Conservation (phyloP, 371 early-diverging fungal species). For the Sporodiniella umbellata region DNA sequence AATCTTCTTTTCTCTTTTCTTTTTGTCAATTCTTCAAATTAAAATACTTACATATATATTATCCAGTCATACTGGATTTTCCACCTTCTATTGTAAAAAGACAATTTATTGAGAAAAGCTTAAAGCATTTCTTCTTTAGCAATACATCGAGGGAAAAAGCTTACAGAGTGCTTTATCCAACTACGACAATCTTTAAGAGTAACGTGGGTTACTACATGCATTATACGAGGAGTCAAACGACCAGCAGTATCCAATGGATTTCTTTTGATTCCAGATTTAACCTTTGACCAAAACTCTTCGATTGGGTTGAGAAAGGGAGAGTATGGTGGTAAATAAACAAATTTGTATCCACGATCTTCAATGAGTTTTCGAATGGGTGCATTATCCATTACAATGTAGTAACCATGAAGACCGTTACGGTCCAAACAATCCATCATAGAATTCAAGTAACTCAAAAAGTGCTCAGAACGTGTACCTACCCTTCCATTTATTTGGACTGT, state of each 20-base stretch:
- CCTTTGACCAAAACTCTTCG: constrained; percentile 14
- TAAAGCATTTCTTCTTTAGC: background rate
- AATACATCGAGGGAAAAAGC: constrained; percentile 6
- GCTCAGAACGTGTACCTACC: constrained; percentile 13
- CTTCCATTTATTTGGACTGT: constrained; percentile 4
- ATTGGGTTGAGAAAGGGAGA: constrained; percentile 14
- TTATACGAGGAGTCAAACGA: constrained; percentile 4
- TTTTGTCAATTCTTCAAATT: constrained; percentile 6
- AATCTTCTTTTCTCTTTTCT: constrained; percentile 3
- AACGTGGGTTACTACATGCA: background rate
- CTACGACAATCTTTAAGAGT: constrained; percentile 1
- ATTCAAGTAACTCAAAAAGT: constrained; percentile 6
- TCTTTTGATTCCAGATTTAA: constrained; percentile 4
- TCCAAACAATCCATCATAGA: constrained; percentile 9
- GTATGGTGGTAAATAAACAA: constrained; percentile 6
- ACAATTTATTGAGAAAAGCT: constrained; percentile 1
- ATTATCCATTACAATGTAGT: constrained; percentile 11
- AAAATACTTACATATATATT: constrained; percentile 6
- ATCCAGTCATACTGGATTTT: constrained; percentile 2
- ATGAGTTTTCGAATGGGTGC: constrained; percentile 2
- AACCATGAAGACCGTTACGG: background rate
- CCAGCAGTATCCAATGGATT: constrained; percentile 1
- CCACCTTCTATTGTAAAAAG: background rate
- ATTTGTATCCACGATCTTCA: constrained; percentile 5
- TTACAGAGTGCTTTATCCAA: constrained; percentile 3